Evolutionary conservation across 2,329 filamentous ascomycete genomes (phyloP), one percentile per base, ranked within the genome.

Genomic region (Alternaria hordeiaustralica): DNA sequence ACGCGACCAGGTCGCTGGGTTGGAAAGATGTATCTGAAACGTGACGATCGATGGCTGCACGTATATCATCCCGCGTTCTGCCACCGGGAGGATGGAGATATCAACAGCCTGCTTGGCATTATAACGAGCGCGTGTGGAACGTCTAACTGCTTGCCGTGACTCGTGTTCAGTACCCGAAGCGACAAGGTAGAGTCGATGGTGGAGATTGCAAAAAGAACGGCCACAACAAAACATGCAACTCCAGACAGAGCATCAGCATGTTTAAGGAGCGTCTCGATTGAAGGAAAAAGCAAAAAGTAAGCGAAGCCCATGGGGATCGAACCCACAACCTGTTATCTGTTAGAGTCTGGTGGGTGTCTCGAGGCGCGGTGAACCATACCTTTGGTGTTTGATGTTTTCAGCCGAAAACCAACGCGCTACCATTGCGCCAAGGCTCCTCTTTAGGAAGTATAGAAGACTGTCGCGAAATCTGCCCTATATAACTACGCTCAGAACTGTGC

Each of bases 351-450:
- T 18, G 36, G 36, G n/a, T 41, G 9, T 41, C 36, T 41, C 15
- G 36, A 11, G 36, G 36, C 36, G 36, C n/a, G 36, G 15, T 18
- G 36, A 41, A 18, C 36, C 15, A 41, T 41, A 71, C 68, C 67
- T 71, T 71, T 71, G 68, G 68, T 68, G 68, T 55, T 57, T 59
- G 50, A 45, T 45, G 55, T 55, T 54, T 63, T 61, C 65, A 60
- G 57, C 69, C 69, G 69, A 71, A 71, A 71, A 71, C 69, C 69
- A 71, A 71, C 69, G 69, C 69, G 67, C 65, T 69, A 69, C 69
- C 69, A 71, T 71, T 71, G 69, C 69, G 69, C 69, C 69, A 71
- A 69, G 66, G 67, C 66, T 67, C 68, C 68, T 58, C 26, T 63
- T 63, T 50, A 18, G 60, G 59, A 45, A 49, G 43, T 60, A 47